Base-by-base conservation (phyloP, 164 flowering plant genomes). In the Berberis vulgaris region DNA sequence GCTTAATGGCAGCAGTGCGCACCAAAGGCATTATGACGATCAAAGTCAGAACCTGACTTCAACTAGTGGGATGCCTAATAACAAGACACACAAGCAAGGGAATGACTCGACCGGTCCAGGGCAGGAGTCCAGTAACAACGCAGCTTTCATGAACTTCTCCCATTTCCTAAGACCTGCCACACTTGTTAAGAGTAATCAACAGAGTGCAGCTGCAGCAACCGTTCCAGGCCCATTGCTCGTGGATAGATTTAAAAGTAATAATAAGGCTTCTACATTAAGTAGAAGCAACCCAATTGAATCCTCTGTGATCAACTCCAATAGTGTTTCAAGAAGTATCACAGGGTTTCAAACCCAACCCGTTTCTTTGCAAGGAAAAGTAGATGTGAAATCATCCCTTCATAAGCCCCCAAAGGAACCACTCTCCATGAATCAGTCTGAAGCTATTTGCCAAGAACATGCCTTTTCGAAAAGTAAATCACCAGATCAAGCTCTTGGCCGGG, bases 131-230 rank as follows among this genome's bases (percentile, higher is more conserved):
- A 68, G 62, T 57, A 71, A 59, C 69, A 76, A 54, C 54, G 62
- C 81, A 2, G 65, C 67, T 47, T 39, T 87, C 45, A 73, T 82
- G 68, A 89, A 89, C 64, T 93, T 88, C 64, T 81, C 90, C 60
- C 86, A 81, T 78, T 89, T 93, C 71, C 76, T 85, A 41, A 77
- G 85, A 55, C 90, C 91, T 45, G 82, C 82, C 5, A 74, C 85
- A 60, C 72, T 84, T 68, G 73, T 69, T 60, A 85, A 75, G 65
- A 77, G 83, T 60, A 78, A 74, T 74, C 76, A 72, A 69, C 79
- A 75, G 56, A 72, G 61, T 41, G 61, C 67, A 57, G 69, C 69
- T 54, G 57, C 60, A 41, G 56, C 54, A 12, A 57, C 73, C 61
- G 54, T 54, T 60, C 64, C 80, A 6, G 65, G 61, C 43, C 42